Conservation (phyloP, 768 basidiomycete species). For the Daedalea quercina region DNA sequence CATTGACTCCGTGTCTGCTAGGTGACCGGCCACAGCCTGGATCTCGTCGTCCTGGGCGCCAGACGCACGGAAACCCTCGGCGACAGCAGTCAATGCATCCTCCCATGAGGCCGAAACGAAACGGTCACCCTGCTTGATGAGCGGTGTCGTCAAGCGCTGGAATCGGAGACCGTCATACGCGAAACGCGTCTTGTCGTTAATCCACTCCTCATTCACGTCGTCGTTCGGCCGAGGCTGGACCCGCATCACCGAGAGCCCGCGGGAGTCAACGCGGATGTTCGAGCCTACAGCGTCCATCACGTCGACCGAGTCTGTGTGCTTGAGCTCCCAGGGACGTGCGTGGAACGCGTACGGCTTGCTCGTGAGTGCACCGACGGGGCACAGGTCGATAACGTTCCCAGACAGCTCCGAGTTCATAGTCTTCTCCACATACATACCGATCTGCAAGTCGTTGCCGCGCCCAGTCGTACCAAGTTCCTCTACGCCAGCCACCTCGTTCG, state of each 20-base stretch:
- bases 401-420: conserved; percentile 96
- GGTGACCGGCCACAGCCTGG: conserved; percentile 86
- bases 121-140: conserved; percentile 86
- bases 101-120: conserved; percentile 92
- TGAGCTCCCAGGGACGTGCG: conserved; percentile 96
- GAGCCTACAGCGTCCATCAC: conserved; percentile 93
- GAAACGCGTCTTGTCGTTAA: conserved; percentile 97
- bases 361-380: conserved; percentile 96
- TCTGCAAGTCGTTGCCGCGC: conserved; percentile 96
- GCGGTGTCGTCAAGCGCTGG: conserved; percentile 90
- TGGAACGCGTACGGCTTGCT: conserved; percentile 99
- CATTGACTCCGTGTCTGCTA: conserved; percentile 92
- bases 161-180: conserved; percentile 93
- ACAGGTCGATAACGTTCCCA: conserved; percentile 95
- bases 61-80: conserved; percentile 69
- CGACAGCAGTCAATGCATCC: conserved; percentile 71
- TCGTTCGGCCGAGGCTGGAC: conserved; percentile 95
- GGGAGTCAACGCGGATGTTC: conserved; percentile 93
- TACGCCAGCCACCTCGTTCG: conserved; percentile 98
- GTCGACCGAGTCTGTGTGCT: conserved; percentile 95
- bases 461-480: conserved; percentile 97
- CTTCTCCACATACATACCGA: conserved; percentile 97
- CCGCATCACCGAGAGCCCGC: conserved; percentile 95
- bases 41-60: conserved; percentile 91
- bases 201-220: conserved; percentile 99